These are phyloP conservation scores for Dioszegia crocea DNA, from an alignment of 768 basidiomycete species.

Conservation along the genomic window DNA sequence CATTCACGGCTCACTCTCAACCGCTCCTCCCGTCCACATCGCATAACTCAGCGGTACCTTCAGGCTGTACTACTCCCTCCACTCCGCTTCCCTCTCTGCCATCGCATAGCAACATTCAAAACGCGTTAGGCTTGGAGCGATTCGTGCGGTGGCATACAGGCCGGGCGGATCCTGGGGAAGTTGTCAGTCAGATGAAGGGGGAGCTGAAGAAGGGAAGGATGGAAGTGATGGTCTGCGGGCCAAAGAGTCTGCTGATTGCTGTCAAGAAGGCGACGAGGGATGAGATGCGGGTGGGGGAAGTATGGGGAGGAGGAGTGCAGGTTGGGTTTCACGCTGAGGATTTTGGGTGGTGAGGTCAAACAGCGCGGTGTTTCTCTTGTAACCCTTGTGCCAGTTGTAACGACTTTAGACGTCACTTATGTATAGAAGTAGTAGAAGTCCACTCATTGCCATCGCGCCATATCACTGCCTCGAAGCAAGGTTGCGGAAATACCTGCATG, in stretches of 20 bases:
- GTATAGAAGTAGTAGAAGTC: no score
- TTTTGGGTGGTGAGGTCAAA: neutral
- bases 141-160: conserved; percentile 3
- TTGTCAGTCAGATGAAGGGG: neutral
- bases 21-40: no score
- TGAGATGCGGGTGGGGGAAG: neutral
- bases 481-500: no score
- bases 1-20: neutral
- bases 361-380: no score
- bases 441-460: no score
- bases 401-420: no score
- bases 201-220: neutral
- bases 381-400: no score
- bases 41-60: no score
- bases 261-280: conserved; percentile 2
- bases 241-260: neutral
- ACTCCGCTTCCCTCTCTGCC: neutral
- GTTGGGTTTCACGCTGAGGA: neutral
- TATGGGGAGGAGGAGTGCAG: neutral
- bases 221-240: conserved; percentile 7
- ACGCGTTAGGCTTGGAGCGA: neutral
- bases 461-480: no score
- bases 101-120: neutral
- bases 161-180: neutral
- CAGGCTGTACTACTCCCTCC: neutral